Evolutionary conservation across 2,329 filamentous ascomycete genomes (phyloP), one percentile per base, ranked within the genome.

Genomic region (Cytospora leucostoma): DNA sequence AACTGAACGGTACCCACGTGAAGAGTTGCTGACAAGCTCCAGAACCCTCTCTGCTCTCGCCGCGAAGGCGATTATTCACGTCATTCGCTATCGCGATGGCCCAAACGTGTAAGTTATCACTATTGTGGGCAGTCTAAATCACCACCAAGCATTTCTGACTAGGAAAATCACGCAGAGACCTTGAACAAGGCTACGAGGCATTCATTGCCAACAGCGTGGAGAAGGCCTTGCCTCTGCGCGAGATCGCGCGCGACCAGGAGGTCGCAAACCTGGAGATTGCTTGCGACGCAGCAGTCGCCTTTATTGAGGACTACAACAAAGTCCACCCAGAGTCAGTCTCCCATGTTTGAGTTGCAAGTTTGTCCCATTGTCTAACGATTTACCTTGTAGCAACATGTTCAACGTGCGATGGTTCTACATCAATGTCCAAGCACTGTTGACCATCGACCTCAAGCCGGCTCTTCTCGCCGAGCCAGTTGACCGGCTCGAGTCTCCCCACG

Each of bases 231-330:
- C 53, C 51, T 17, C 58, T 64, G 21, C 55, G 35, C 8, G 13
- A 21, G 13, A 21, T n/a, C 2, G 62, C 62, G 27, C n/a, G 12
- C 6, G 59, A 64, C 59, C 32, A 13, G 11, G 19, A 53, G 7
- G 32, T 61, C 17, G 62, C 62, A 13, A 55, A 62, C 54, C 13
- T 64, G 12, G 62, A 64, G 33, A 61, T 64, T 4, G 54, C 60
- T 33, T 38, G 47, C 7, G 62, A 64, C n/a, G 62, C 62, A 15
- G 62, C 62, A 21, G 34, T 64, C 12, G 27, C 54, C 10, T 58
- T 53, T 10, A 35, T 51, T 4, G 15, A 53, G 11, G 17, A 19
- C 0, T 64, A 54, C 54, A 64, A 58, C 8, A 21, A 27, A 21
- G 21, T 37, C 3, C 15, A 62, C 15, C 21, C 13, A 3, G 38